These are phyloP conservation scores for Phytophthora rubi DNA, from an alignment of 352 stramenopile genomes.

Conservation along the genomic window DNA sequence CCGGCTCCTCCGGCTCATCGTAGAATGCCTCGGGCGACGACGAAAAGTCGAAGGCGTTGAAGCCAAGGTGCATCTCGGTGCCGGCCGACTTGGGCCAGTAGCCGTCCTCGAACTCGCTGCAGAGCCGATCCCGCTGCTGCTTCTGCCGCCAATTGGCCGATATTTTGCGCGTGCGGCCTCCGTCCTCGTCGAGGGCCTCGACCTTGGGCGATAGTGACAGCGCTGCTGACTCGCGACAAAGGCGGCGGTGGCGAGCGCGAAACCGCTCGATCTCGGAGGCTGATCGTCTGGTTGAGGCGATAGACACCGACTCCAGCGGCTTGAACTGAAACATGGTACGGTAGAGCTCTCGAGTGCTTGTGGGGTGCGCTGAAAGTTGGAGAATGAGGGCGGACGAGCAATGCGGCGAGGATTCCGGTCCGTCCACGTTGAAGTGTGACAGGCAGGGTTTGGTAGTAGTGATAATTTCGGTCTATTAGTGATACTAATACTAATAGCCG, in stretches of 20 bases:
- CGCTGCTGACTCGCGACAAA: conserved; percentile 22
- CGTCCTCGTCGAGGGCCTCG: conserved; percentile 22
- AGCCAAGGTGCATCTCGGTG: conserved; percentile 42
- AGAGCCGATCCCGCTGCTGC: conserved; percentile 18
- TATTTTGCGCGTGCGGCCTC: conserved; percentile 46
- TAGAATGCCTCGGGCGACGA: conserved; percentile 47
- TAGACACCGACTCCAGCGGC: neutral
- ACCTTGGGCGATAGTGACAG: conserved; percentile 1
- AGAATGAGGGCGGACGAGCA: conserved; percentile 19
- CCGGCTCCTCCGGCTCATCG: neutral
- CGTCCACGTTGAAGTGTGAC: conserved; percentile 22
- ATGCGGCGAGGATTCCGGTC: conserved; percentile 3
- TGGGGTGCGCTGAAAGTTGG: conserved; percentile 5
- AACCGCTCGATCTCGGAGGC: conserved; percentile 48
- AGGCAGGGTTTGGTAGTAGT: too few species aligned
- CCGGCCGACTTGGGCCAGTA: conserved; percentile 25
- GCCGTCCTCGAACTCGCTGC: conserved; percentile 30
- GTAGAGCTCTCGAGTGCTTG: neutral
- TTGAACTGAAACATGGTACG: conserved; percentile 24
- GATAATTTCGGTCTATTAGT: too few species aligned
- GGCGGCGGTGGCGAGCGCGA: conserved; percentile 42
- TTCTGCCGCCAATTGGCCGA: conserved; percentile 32
- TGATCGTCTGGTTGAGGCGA: neutral
- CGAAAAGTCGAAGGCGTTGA: conserved; percentile 59
- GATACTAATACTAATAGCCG: too few species aligned